Evolutionary conservation across 306 rosid genomes (phyloP), one percentile per base, ranked within the genome.

Genomic region (Vicia sativa): DNA sequence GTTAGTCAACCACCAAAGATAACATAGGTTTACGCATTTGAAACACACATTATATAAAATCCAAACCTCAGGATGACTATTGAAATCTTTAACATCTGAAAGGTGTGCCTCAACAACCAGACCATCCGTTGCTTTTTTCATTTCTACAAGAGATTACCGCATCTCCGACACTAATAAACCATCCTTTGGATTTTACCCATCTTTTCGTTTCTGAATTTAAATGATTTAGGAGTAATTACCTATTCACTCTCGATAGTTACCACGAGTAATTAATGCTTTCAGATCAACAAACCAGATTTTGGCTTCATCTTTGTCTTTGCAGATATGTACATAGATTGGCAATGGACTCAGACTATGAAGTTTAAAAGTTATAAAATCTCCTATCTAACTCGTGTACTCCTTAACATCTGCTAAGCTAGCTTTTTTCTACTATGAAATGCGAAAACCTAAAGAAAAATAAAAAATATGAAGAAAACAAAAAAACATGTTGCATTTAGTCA

Each of bases 301-400:
- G 72, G 96, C 98, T 83, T 93, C 98, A 8, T 86, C 97, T 86
- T 93, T 93, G 84, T 93, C 98, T 79, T 93, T 93, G 77, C 98
- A 93, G 71, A 93, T 90, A 97, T 93, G 86, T 64, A 74, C 83
- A 83, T 34, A 72, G 26, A 78, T 68, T 60, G 71, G 44, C n/a
- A 67, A 63, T 25, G 63, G 11, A 38, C 52, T 75, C 83, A 81
- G 59, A 35, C 45, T 59, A 71, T 13, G 58, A 68, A 54, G 46
- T 46, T 73, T 39, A 67, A 46, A 61, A 57, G 58, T 29, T 46
- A 57, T 1, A 62, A 71, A 25, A 56, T 75, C 63, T 19, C 43
- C 35, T 19, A 21, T 70, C 7, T 13, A 26, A 77, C 66, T 21
- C 34, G 25, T 8, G 46, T 16, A 55, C 49, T 43, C 45, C 35